Evolutionary conservation across 192 early-diverging fungal genomes (phyloP).

Genomic region (Coemansia sp.): DNA sequence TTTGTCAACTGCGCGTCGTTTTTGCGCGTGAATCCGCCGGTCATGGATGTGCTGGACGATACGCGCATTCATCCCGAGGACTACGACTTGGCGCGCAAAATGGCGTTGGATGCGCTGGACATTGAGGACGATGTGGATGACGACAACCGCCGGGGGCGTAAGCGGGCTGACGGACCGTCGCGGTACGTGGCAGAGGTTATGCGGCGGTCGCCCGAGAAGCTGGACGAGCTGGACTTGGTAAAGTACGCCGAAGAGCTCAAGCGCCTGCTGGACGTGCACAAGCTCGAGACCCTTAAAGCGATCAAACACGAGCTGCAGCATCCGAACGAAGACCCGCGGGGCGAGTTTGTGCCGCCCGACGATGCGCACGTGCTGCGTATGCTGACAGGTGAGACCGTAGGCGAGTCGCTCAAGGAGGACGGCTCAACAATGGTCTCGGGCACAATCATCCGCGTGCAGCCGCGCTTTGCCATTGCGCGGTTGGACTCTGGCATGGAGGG

Average conservation of each 20-base stretch:
- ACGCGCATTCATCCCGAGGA: slow-evolving; percentile 95
- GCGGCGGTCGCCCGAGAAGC: slow-evolving; percentile 68
- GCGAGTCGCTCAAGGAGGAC: slow-evolving; percentile 65
- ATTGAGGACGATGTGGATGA: slow-evolving; percentile 77
- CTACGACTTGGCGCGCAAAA: slow-evolving; percentile 93
- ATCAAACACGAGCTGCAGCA: slow-evolving; percentile 87
- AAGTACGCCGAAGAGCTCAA: slow-evolving; percentile 88
- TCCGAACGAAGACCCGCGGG: slow-evolving; percentile 76
- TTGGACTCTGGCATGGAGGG: slow-evolving; percentile 84
- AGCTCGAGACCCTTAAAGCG: slow-evolving; percentile 76
- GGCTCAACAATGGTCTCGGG: slow-evolving; percentile 67
- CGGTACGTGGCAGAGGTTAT: slow-evolving; percentile 79
- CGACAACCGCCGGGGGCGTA: slow-evolving; percentile 52
- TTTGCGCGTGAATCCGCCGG: slow-evolving; percentile 72
- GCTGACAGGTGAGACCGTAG: slow-evolving; percentile 78
- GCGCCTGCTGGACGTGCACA: slow-evolving; percentile 70
- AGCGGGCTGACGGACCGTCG: slow-evolving; percentile 56
- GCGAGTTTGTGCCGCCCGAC: slow-evolving; percentile 58
- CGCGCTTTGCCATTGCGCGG: slow-evolving; percentile 71
- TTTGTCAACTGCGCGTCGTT: slow-evolving; percentile 96
- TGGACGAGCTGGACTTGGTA: slow-evolving; percentile 84
- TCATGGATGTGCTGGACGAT: slow-evolving; percentile 85
- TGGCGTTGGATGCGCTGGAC: slow-evolving; percentile 94
- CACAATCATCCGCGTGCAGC: slow-evolving; percentile 68
- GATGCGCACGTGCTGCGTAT: slow-evolving; percentile 71